Evolutionary conservation across 2,329 filamentous ascomycete species (phyloP), one percentile per base, ranked within the genome.

Genomic region (Monilinia aucupariae): DNA sequence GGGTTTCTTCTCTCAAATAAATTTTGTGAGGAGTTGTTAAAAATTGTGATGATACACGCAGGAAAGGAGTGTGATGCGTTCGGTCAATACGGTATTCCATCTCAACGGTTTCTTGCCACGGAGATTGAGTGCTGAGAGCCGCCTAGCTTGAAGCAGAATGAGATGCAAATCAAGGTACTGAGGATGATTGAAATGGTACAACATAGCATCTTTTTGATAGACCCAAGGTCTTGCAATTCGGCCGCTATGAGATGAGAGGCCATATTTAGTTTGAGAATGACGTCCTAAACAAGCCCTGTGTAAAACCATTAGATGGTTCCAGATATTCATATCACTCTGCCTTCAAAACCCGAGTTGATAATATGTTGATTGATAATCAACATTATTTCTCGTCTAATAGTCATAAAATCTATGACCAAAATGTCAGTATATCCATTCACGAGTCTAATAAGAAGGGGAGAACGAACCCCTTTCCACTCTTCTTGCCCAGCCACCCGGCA

Each of bases 401-500:
- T 74, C 71, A 63, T 74, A 74, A 64, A 74, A 74, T 50, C 71
- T 73, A 47, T 45, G 41, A 48, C 39, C 32, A 45, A 10, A 56
- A 20, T 27, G 60, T 71, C 59, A 72, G 70, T 61, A 61, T 55
- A n/a, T 12, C 2, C 30, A 13, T 49, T 41, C 27, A 50, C 3
- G 22, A 4, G 12, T 32, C 2, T 1, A 49, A 20, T 7, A 58
- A 32, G 4, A 60, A 37, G 49, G 50, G 30, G 25, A 45, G 10
- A 63, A 66, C 71, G 68, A 62, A 74, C 70, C 94, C 94, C 78
- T 94, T 97, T 30, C 93, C 92, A 70, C 85, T 90, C 85, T 99
- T 99, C 86, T 96, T 97, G 25, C 94, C 94, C 66, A 97, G 73
- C 94, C 94, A 99, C 2, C 94, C 94, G 22, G 94, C 94, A 80